Conservation (phyloP, 2,329 filamentous ascomycete genomes). For the Colletotrichum australisinense region DNA sequence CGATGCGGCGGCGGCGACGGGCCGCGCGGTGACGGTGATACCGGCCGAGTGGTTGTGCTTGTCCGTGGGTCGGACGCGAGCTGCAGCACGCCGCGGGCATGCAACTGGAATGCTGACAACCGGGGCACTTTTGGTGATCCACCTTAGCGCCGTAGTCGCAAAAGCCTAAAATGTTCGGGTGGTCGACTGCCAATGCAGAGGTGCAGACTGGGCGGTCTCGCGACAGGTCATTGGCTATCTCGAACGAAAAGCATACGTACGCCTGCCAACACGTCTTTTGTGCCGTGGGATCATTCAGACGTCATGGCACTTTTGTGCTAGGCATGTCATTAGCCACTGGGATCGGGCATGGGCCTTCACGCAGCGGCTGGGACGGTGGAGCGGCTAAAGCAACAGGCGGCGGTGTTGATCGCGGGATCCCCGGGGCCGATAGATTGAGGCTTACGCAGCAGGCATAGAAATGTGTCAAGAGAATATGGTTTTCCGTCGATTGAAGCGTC, state of each 20-base stretch:
- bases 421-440: conserved; percentile 28
- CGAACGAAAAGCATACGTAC: conserved; percentile 28
- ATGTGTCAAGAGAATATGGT: conserved; percentile 14
- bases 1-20: conserved; percentile 2
- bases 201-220: conserved; percentile 19
- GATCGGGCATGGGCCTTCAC: conserved; percentile 5
- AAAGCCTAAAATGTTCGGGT: conserved; percentile 29
- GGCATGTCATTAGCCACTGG: conserved; percentile 20
- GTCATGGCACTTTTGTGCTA: conserved; percentile 34
- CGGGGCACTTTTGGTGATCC: conserved; percentile 29
- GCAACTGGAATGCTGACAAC: conserved; percentile 12
- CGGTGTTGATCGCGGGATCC: conserved; percentile 33
- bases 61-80: conserved; percentile 28
- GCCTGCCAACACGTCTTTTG: conserved; percentile 15
- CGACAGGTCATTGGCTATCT: conserved; percentile 22
- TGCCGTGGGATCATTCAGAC: conserved; percentile 31
- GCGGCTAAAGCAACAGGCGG: conserved; percentile 16
- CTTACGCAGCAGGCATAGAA: conserved; percentile 31
- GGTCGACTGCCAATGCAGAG: conserved; percentile 18
- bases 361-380: conserved; percentile 22
- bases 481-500: background rate
- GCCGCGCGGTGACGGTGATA: background rate
- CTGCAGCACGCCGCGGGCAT: background rate
- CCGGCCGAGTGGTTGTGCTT: conserved; percentile 26
- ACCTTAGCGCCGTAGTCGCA: conserved; percentile 22